Base-by-base conservation (phyloP, 2,329 filamentous ascomycete genomes). In the Ascochyta viciae-villosae region DNA sequence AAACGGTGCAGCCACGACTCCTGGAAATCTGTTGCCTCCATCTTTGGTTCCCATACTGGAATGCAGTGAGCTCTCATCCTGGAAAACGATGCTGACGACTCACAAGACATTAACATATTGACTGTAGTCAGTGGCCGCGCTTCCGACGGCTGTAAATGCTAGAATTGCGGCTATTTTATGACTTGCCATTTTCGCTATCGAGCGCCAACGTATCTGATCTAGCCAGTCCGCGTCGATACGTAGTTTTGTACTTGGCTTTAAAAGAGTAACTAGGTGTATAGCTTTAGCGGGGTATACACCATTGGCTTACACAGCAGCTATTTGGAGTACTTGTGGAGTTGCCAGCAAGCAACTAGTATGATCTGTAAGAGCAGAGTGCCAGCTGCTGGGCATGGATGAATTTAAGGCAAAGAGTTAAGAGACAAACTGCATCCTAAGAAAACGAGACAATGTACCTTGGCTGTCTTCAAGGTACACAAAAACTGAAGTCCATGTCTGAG, bases 1-100 rank as follows among this genome's bases (percentile, higher is more conserved):
- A 52, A 76, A 76, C 10, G 74, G 74, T n/a, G 65, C 71, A 22
- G 72, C 71, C 8, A 74, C 68, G 15, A 74, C 74, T 2, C 73
- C 73, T 1, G 74, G 74, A 43, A 76, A 76, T 51, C 70, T 66
- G 46, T 76, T 76, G 7, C 73, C 73, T n/a, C 73, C 73, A 33
- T 61, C 57, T 23, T 57, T 63, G 26, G 73, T 73, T 22, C 60
- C 60, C 46, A 59, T 51, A 38, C 60, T 64, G 31, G 8, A 3
- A 6, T 6, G 8, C n/a, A 33, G 4, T 33, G 10, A 43, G 39
- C 27, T 43, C 10, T n/a, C n/a, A 13, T 16, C 9, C n/a, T 10
- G 3, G 22, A 15, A 16, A 2, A 15, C 12, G 16, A 29, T 12
- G 26, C 13, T 9, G 24, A n/a, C 4, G 23, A 64, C 72, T 59